Percentiles rank a stretch among this genome's conserved stretches.
Evolutionary conservation across 306 rosid genomes (phyloP).

Genomic region (Pachyrhizus erosus): DNA sequence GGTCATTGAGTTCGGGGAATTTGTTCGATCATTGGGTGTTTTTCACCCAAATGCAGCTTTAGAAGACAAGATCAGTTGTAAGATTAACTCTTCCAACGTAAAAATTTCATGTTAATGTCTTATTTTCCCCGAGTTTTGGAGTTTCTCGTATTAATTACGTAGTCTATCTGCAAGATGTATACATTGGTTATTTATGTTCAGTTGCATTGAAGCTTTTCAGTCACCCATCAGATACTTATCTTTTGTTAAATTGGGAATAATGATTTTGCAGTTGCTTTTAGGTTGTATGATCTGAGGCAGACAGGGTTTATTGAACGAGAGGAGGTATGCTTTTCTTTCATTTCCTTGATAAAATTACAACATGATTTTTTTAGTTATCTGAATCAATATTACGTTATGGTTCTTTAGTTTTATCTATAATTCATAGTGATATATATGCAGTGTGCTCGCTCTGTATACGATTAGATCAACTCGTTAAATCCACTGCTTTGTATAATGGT

Average conservation of each 20-base stretch:
- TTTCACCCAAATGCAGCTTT: slow-evolving; percentile 78
- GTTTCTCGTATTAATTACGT: slow-evolving; percentile 25
- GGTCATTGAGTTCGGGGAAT: slow-evolving; percentile 86
- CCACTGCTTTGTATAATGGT: slow-evolving; percentile 16
- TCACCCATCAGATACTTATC: background rate
- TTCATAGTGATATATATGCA: background rate
- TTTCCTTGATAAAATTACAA: background rate
- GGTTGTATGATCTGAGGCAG: slow-evolving; percentile 79
- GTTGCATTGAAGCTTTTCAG: slow-evolving; percentile 14
- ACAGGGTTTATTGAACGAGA: slow-evolving; percentile 83
- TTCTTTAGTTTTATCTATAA: background rate
- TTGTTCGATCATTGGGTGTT: slow-evolving; percentile 79
- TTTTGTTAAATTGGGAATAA: slow-evolving; percentile 36
- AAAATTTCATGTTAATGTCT: background rate
- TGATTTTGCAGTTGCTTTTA: slow-evolving; percentile 85
- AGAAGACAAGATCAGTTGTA: slow-evolving; percentile 79
- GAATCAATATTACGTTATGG: background rate
- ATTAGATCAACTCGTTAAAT: background rate
- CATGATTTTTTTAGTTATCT: background rate
- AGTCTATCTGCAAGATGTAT: slow-evolving; percentile 15
- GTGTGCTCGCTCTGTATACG: background rate
- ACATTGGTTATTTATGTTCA: background rate
- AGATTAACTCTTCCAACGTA: slow-evolving; percentile 35
- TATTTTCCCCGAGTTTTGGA: background rate
- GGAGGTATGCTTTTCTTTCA: slow-evolving; percentile 61